Evolutionary conservation across 805 yeast species (phyloP).

Genomic region (Wickerhamomyces ciferrii): DNA sequence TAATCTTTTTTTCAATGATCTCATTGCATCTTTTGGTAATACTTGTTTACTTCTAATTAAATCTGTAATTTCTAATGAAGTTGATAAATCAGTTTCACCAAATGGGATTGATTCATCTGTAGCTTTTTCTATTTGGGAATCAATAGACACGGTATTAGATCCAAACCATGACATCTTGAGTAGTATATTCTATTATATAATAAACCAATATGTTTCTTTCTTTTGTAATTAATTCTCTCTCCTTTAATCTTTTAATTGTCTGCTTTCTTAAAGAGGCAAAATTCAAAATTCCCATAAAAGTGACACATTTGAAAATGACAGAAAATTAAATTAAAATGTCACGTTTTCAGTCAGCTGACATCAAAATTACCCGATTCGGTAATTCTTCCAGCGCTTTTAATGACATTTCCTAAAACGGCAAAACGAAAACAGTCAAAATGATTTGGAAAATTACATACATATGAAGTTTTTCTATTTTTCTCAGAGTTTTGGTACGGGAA

Average conservation of each 20-base stretch:
- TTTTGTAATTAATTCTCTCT: too few species aligned
- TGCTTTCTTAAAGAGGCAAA: not conserved
- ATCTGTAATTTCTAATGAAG: conserved; percentile 84
- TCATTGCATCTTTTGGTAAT: conserved; percentile 77
- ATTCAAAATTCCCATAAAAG: not conserved
- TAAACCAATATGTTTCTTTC: too few species aligned
- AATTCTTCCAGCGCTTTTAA: not conserved
- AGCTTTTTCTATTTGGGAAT: conserved; percentile 64
- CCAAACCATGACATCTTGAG: conserved; percentile 22
- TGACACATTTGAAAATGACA: not conserved
- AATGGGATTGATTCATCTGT: conserved; percentile 88
- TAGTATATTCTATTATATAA: too few species aligned
- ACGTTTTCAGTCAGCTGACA: not conserved
- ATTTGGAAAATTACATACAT: not conserved
- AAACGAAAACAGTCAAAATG: not conserved
- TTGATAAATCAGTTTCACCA: conserved; percentile 76
- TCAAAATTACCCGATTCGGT: not conserved
- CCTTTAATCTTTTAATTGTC: not conserved
- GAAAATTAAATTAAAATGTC: not conserved
- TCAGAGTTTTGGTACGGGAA: not conserved
- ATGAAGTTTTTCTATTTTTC: too few species aligned
- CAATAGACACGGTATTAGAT: conserved; percentile 23
- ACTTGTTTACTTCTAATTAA: conserved; percentile 76
- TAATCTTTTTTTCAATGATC: conserved; percentile 72
- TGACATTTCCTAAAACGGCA: not conserved